Conservation (phyloP, 495 filamentous ascomycete genomes). For the Penicillium egyptiacum region DNA sequence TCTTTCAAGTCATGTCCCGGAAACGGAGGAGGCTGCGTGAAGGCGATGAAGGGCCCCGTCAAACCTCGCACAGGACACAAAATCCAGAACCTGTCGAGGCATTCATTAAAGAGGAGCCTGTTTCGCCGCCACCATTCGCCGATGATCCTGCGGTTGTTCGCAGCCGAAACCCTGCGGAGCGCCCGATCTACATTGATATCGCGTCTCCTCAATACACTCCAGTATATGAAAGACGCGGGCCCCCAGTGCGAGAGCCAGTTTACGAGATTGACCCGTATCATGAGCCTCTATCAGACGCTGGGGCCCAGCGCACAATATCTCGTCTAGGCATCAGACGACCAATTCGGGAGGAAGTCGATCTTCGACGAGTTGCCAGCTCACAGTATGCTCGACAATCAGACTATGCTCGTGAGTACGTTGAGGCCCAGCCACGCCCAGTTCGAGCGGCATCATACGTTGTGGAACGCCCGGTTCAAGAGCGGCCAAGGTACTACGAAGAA, state of each 20-base stretch:
- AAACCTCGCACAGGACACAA: slow-evolving; percentile 31
- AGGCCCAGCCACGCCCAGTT: slow-evolving; percentile 46
- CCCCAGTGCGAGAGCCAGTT: slow-evolving; percentile 28
- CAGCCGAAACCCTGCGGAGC: slow-evolving; percentile 47
- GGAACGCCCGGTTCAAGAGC: slow-evolving; percentile 51
- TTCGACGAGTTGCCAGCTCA: slow-evolving; percentile 60
- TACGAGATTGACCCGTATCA: slow-evolving; percentile 40
- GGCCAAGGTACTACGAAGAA: slow-evolving; percentile 59
- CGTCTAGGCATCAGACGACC: slow-evolving; percentile 40
- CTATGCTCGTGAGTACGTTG: slow-evolving; percentile 48
- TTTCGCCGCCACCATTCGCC: slow-evolving; percentile 73
- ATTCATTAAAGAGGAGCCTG: slow-evolving; percentile 83
- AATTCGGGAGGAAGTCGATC: slow-evolving; percentile 55
- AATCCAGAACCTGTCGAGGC: slow-evolving; percentile 45
- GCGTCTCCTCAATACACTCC: slow-evolving; percentile 48
- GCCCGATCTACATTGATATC: slow-evolving; percentile 50
- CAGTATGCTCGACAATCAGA: slow-evolving; percentile 52
- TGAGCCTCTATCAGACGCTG: slow-evolving; percentile 41
- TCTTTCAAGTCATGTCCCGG: slow-evolving; percentile 39
- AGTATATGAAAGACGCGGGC: slow-evolving; percentile 39
- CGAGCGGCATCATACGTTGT: slow-evolving; percentile 63
- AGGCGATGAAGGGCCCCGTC: slow-evolving; percentile 31
- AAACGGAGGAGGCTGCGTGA: slow-evolving; percentile 51
- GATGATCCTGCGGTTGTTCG: slow-evolving; percentile 47
- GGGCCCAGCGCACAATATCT: slow-evolving; percentile 41